Conservation (phyloP, 2,329 filamentous ascomycete species). For the Nigrograna mackinnonii region DNA sequence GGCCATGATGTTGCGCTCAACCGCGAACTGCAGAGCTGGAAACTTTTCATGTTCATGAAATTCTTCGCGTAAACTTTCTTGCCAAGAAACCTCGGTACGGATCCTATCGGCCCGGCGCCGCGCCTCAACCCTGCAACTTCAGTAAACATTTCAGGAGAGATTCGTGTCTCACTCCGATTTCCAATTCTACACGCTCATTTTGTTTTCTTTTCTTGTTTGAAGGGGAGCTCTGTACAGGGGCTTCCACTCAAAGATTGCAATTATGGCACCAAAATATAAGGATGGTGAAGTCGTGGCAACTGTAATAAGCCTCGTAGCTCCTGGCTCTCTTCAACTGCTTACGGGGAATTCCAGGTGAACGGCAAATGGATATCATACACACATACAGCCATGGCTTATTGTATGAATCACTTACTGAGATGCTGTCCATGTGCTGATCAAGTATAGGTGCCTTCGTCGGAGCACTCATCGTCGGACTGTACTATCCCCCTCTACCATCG, state of each 20-base stretch:
- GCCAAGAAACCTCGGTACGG: slow-evolving; percentile 11
- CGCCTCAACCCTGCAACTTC: slow-evolving; percentile 1
- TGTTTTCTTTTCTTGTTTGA: slow-evolving; percentile 25
- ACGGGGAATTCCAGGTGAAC: slow-evolving; percentile 50
- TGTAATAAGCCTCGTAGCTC: slow-evolving; percentile 40
- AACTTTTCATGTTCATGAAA: neutral
- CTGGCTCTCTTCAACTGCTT: neutral
- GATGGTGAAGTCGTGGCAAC: slow-evolving; percentile 65
- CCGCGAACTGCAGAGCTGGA: slow-evolving; percentile 2
- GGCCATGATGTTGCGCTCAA: slow-evolving; percentile 62
- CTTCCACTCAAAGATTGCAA: slow-evolving; percentile 7
- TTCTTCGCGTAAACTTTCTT: neutral
- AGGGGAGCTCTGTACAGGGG: slow-evolving; percentile 11
- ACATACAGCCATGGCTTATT: slow-evolving; percentile 83
- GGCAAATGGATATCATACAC: slow-evolving; percentile 89
- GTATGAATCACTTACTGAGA: slow-evolving; percentile 45
- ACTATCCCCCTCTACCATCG: slow-evolving; percentile 12
- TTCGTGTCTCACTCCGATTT: slow-evolving; percentile 14
- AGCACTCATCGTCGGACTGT: slow-evolving; percentile 76
- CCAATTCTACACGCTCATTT: slow-evolving; percentile 20
- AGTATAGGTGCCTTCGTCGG: slow-evolving; percentile 77
- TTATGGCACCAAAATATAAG: slow-evolving; percentile 64
- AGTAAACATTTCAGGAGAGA: slow-evolving; percentile 34
- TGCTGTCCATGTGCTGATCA: neutral
- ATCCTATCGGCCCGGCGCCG: neutral